Evolutionary conservation across 2,329 filamentous ascomycete species (phyloP).

Genomic region (Cytospora chrysosperma): DNA sequence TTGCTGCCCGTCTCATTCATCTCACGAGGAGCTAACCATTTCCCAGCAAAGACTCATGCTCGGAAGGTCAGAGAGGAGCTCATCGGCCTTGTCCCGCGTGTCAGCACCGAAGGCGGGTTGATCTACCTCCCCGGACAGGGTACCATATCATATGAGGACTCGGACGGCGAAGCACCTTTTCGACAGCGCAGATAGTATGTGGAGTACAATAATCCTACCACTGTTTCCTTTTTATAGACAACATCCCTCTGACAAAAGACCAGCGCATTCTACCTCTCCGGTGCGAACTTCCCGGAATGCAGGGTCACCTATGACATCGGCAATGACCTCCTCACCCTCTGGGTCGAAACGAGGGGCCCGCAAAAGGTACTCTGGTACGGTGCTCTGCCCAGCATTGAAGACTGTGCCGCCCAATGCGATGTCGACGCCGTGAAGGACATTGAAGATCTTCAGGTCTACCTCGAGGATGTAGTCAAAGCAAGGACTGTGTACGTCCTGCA

Average conservation of each 20-base stretch:
- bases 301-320: constrained; percentile 57
- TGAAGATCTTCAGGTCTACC: constrained; percentile 46
- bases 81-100: constrained; percentile 34
- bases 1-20: background rate
- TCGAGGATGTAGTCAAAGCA: constrained; percentile 45
- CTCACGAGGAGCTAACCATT: constrained; percentile 7
- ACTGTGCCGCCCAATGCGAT: constrained; percentile 62
- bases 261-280: constrained; percentile 60
- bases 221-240: background rate
- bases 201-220: background rate
- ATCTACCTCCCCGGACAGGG: constrained; percentile 56
- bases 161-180: constrained; percentile 55
- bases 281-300: constrained; percentile 54
- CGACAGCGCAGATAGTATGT: constrained; percentile 59
- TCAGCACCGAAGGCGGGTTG: constrained; percentile 43
- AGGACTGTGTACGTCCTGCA: constrained; percentile 47
- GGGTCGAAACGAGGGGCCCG: constrained; percentile 68
- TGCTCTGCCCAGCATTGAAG: constrained; percentile 56
- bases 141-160: constrained; percentile 54
- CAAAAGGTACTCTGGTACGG: constrained; percentile 64
- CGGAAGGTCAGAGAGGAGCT: constrained; percentile 54
- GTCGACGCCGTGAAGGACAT: constrained; percentile 69
- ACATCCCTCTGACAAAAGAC: background rate
- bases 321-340: constrained; percentile 65
- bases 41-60: constrained; percentile 55